Evolutionary conservation across 202 grass and related monocot genomes (phyloP), one percentile per base, ranked within the genome.

Genomic region (Setaria italica): DNA sequence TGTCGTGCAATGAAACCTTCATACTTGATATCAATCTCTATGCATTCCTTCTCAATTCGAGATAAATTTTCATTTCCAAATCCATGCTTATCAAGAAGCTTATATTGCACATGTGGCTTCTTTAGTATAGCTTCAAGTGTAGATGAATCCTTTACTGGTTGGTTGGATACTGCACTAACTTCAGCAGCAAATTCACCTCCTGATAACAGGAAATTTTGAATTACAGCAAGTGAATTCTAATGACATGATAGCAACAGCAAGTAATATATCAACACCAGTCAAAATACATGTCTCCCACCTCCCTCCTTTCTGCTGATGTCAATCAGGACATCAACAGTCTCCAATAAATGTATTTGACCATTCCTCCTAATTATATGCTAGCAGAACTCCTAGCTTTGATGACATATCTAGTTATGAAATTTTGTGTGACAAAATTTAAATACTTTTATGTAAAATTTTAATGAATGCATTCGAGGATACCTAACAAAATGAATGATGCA

Each of bases 21-120:
- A 14, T 94, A 99, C 64, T 96, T 99, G 74, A 99, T 96, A 89
- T 99, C 97, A 88, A 99, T 94, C 93, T 96, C 97, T 39, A 96
- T 92, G 29, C 97, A 99, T 79, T 99, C 93, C 87, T 99, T 99
- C 90, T 99, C 93, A 77, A 79, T 90, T 85, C 58, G 77, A 43
- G 96, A 95, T 67, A 99, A 91, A 85, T 62, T 72, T 72, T 88
- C 78, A 47, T 92, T 94, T 76, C 97, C 97, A 60, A 80, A 92
- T 54, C 91, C 93, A 91, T 99, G 87, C 80, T 96, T 90, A 58
- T 99, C 97, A 84, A 99, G 88, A 92, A 99, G 84, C 79, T 90
- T 94, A 86, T 99, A 99, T 12, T 94, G 88, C 74, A 99, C 77
- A 91, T 96, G 97, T 67, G 97, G 97, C 74, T 94, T 99, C 74